Evolutionary conservation across 1,284 basidiomycete genomes (phyloP), one percentile per base, ranked within the genome.

Genomic region (Laetiporus sulphureus): DNA sequence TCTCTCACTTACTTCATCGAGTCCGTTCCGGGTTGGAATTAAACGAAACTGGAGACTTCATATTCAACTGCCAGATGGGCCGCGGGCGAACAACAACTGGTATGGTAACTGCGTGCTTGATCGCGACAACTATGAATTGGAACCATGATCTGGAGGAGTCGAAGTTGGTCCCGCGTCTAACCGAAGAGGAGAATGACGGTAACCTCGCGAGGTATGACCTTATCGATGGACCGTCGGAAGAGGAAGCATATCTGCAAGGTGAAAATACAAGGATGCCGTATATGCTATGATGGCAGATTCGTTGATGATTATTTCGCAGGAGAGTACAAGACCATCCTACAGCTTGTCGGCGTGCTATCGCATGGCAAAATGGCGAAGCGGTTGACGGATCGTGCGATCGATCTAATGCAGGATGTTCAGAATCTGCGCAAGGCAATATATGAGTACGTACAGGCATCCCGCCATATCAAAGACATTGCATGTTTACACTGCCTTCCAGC

Each of bases 291-390:
- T 20, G 24, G 10, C 32, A 13, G 25, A 7, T 27, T 27, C 25
- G 13, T 27, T 7, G 25, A 27, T 13, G 25, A 13, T 8, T 13
- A 4, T 18, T 41, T n/a, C 41, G 7, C 49, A 85, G 95, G 95
- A 37, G 95, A 99, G 59, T 99, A 97, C 71, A 97, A 97, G 66
- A 90, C 84, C 2, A 97, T 99, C 46, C 66, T 99, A 32, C 92
- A 96, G 55, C 83, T 99, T 35, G 88, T 96, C 36, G 86, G 89
- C 12, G 87, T 96, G 4, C 73, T 96, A 15, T 85, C 85, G 11
- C 77, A 89, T 52, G 91, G 91, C 18, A 92, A 93, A 66, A 69
- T 87, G 15, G 96, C 96, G n/a, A 99, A 99, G 64, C 79, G 81
- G 36, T 61, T 99, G 45, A 86, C 92, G 0, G 96, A 99, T 60